phyloP scores from a whole-genome alignment of 306 rosid genomes.

The Cucumis sativus region DNA sequence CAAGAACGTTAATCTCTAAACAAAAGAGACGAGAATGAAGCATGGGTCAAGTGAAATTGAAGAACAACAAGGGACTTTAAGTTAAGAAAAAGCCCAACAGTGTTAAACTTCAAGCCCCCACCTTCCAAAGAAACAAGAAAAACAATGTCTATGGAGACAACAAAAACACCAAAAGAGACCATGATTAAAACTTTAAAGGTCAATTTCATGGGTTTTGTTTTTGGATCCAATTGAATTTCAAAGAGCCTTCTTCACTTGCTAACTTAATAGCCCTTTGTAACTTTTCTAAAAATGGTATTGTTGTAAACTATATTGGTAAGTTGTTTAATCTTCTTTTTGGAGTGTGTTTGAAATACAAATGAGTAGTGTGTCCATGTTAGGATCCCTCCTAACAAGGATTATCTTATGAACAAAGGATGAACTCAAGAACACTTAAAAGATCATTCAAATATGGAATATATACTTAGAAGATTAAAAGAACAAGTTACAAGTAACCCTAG shows the following conservation, averaged over 20 bases:
- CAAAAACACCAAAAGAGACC: background rate
- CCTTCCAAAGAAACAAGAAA: background rate
- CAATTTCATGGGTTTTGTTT: background rate
- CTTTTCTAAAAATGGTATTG: background rate
- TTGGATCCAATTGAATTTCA: background rate
- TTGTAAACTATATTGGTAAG: background rate
- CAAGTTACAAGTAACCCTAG: too few relatives aligned
- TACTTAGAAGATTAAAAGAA: too few relatives aligned
- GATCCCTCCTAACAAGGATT: too few relatives aligned
- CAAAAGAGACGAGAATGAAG: too few relatives aligned
- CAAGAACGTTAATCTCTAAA: too few relatives aligned
- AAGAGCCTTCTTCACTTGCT: background rate
- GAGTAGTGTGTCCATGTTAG: background rate
- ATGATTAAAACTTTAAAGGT: background rate
- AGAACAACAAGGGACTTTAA: too few relatives aligned
- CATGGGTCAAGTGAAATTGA: too few relatives aligned
- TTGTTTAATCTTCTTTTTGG: background rate
- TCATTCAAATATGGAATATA: too few relatives aligned
- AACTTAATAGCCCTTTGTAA: background rate
- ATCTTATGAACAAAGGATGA: too few relatives aligned
- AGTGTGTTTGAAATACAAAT: background rate
- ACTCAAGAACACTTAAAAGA: too few relatives aligned
- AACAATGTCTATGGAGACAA: background rate
- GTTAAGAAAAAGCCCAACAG: too few relatives aligned
- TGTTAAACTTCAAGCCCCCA: too few relatives aligned